Evolutionary conservation across 257 asterid genomes (phyloP).

Genomic region (Vinca minor): DNA sequence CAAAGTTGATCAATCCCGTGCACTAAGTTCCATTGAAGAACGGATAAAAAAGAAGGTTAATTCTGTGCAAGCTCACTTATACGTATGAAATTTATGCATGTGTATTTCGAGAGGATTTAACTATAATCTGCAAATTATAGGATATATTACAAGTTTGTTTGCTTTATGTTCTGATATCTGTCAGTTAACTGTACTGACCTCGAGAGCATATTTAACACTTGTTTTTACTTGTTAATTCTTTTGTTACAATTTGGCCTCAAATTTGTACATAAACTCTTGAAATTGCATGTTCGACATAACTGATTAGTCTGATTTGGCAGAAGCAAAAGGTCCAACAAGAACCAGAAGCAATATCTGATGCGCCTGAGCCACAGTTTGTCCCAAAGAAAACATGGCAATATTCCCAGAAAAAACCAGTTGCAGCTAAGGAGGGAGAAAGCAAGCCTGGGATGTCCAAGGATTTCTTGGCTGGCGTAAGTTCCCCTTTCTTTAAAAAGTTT

Average conservation of each 20-base stretch:
- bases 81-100: not conserved
- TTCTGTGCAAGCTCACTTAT: not conserved
- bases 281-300: too few species aligned
- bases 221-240: not conserved
- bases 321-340: conserved; percentile 51
- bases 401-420: conserved; percentile 57
- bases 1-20: conserved; percentile 65
- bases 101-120: not conserved
- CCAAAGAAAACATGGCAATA: conserved; percentile 52
- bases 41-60: conserved; percentile 73
- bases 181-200: not conserved
- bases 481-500: not conserved
- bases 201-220: not conserved
- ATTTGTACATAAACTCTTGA: too few species aligned
- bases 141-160: not conserved
- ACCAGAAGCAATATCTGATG: conserved; percentile 18
- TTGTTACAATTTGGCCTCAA: too few species aligned
- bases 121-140: too few species aligned
- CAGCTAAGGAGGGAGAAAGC: conserved; percentile 27
- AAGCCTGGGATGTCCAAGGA: conserved; percentile 51
- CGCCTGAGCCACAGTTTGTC: conserved; percentile 18
- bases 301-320: conserved; percentile 28
- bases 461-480: conserved; percentile 60
- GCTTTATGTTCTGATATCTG: not conserved
- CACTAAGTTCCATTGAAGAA: conserved; percentile 55